Percentiles rank a stretch among this genome's conserved stretches.
phyloP scores from a whole-genome alignment of 129 eudicot genomes.

The Helianthus tuberosus region DNA sequence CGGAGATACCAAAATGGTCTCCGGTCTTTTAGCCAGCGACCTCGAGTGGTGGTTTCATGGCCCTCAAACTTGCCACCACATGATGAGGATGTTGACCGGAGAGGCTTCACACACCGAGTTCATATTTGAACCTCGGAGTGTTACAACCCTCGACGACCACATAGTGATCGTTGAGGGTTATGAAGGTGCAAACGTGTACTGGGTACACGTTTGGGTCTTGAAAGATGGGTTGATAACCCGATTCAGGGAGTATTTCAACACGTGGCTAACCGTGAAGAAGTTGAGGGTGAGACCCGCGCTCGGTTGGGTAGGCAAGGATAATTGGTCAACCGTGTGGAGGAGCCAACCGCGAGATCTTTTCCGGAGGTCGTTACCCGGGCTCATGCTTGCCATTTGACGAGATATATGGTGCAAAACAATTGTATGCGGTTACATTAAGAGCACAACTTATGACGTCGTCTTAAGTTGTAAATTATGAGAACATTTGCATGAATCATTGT shows the following conservation, averaged over 20 bases:
- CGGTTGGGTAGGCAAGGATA: slow-evolving; percentile 24
- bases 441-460: background rate
- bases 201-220: slow-evolving; percentile 92
- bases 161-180: slow-evolving; percentile 64
- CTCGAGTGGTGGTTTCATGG: slow-evolving; percentile 94
- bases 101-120: slow-evolving; percentile 50
- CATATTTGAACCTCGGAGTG: slow-evolving; percentile 63
- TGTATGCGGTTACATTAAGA: background rate
- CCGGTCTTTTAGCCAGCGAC: slow-evolving; percentile 49
- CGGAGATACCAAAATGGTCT: slow-evolving; percentile 43
- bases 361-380: slow-evolving; percentile 66
- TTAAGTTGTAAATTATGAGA: background rate
- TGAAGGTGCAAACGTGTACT: slow-evolving; percentile 79
- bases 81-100: slow-evolving; percentile 88
- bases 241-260: slow-evolving; percentile 83
- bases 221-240: slow-evolving; percentile 68
- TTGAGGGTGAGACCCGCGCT: slow-evolving; percentile 35
- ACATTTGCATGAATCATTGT: background rate
- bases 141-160: slow-evolving; percentile 54
- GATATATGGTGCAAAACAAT: background rate
- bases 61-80: slow-evolving; percentile 79
- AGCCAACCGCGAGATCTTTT: slow-evolving; percentile 76
- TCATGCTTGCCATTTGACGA: slow-evolving; percentile 71
- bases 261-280: slow-evolving; percentile 80
- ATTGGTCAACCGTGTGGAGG: slow-evolving; percentile 59